Conservation (phyloP, 2,329 filamentous ascomycete genomes). For the Aspergillus oerlinghausenensis region DNA sequence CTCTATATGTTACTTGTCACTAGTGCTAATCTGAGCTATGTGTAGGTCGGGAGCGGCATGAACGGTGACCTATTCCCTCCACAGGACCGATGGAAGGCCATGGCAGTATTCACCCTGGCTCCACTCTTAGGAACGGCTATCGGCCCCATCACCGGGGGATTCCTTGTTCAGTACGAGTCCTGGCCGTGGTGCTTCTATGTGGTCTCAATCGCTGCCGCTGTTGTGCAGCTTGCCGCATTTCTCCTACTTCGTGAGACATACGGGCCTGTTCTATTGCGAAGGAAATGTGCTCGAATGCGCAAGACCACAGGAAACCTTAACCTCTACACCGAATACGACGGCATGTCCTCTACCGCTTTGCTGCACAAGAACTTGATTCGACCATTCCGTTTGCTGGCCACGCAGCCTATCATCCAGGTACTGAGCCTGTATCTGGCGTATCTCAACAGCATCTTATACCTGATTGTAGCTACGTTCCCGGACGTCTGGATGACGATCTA, state of each 20-base stretch:
- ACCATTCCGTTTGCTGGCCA: constrained; percentile 52
- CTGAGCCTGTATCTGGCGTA: constrained; percentile 53
- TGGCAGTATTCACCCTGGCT: constrained; percentile 58
- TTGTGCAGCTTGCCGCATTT: constrained; percentile 57
- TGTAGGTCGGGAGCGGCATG: constrained; percentile 44
- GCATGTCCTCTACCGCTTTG: constrained; percentile 24
- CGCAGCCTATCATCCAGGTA: constrained; percentile 57
- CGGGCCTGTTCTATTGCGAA: constrained; percentile 55
- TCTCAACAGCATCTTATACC: constrained; percentile 58
- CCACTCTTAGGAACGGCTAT: constrained; percentile 62
- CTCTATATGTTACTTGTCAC: constrained; percentile 35
- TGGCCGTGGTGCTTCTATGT: constrained; percentile 70
- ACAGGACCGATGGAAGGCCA: constrained; percentile 59
- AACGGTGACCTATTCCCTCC: constrained; percentile 56
- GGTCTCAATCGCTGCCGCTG: constrained; percentile 56
- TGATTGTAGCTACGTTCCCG: constrained; percentile 60
- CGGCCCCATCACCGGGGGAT: constrained; percentile 62
- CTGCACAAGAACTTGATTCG: constrained; percentile 45
- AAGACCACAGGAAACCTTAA: constrained; percentile 33
- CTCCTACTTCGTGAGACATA: constrained; percentile 63
- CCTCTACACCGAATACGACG: constrained; percentile 35
- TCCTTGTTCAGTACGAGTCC: constrained; percentile 56
- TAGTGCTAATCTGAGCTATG: neutral
- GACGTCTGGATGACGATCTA: constrained; percentile 54
- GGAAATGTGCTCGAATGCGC: constrained; percentile 49